Evolutionary conservation across 2,329 filamentous ascomycete species (phyloP).

Genomic region (Gliomastix tumulicola): DNA sequence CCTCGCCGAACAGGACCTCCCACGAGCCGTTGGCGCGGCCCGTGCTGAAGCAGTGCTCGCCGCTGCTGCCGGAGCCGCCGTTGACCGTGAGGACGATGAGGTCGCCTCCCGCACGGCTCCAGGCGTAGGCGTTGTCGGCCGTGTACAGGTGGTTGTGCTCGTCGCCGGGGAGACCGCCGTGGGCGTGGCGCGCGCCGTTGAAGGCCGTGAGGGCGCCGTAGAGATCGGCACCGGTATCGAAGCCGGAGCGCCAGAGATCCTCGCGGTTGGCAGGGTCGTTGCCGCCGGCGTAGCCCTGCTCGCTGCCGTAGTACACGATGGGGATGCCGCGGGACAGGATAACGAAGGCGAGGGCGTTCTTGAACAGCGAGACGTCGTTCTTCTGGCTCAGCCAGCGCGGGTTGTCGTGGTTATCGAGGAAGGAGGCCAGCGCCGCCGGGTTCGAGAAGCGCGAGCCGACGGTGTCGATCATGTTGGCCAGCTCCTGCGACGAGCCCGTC

Average conservation of each 20-base stretch:
- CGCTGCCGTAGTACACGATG: conserved; percentile 59
- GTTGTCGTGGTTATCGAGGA: conserved; percentile 55
- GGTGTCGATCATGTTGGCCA: conserved; percentile 28
- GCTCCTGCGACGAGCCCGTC: conserved; percentile 24
- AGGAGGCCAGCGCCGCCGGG: conserved; percentile 37
- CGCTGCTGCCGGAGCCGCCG: conserved; percentile 25
- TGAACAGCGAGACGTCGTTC: conserved; percentile 45
- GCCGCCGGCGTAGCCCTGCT: conserved; percentile 49
- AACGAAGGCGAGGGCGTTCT: conserved; percentile 56
- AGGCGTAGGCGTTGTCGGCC: conserved; percentile 33
- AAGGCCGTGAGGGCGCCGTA: conserved; percentile 34
- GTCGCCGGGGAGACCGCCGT: conserved; percentile 32
- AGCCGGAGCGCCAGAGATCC: conserved; percentile 48
- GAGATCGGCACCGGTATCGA: conserved; percentile 34
- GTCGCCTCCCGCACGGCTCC: conserved; percentile 32
- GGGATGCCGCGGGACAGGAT: conserved; percentile 56
- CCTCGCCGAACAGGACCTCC: conserved; percentile 27
- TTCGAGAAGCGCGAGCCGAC: conserved; percentile 26
- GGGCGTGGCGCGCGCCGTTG: conserved; percentile 36
- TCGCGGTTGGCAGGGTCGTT: conserved; percentile 47
- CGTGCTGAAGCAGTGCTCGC: conserved; percentile 33
- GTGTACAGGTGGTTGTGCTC: conserved; percentile 37
- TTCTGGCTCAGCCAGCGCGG: conserved; percentile 44
- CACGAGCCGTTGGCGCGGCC: conserved; percentile 27
- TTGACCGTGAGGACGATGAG: conserved; percentile 39